phyloP scores from a whole-genome alignment of 2,329 filamentous ascomycete genomes.

The Monosporascus sp. region DNA sequence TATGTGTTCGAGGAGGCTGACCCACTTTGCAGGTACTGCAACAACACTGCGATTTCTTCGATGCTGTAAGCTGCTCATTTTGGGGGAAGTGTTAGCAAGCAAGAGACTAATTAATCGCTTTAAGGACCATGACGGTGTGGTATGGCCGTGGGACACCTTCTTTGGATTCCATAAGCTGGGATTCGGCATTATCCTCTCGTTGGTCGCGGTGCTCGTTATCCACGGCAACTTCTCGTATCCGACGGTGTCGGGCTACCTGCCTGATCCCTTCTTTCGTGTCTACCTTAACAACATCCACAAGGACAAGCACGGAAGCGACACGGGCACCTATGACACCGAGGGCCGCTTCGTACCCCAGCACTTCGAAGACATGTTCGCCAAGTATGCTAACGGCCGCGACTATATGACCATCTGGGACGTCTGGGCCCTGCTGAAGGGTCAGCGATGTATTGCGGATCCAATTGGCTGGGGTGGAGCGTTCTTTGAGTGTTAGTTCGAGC shows the following conservation, averaged over 20 bases:
- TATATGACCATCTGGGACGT: slow-evolving; percentile 32
- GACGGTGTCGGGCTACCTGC: slow-evolving; percentile 34
- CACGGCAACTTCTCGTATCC: slow-evolving; percentile 44
- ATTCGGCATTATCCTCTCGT: slow-evolving; percentile 36
- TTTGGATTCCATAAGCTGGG: slow-evolving; percentile 38
- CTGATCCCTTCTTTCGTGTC: slow-evolving; percentile 35
- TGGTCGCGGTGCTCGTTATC: slow-evolving; percentile 41
- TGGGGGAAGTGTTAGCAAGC: too few species aligned
- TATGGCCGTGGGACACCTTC: slow-evolving; percentile 48
- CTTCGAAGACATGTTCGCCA: slow-evolving; percentile 46
- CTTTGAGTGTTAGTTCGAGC: slow-evolving; percentile 25
- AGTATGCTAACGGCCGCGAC: slow-evolving; percentile 36
- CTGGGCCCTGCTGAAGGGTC: slow-evolving; percentile 30
- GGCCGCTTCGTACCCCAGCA: slow-evolving; percentile 42
- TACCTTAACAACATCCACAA: slow-evolving; percentile 20
- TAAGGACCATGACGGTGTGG: slow-evolving; percentile 42
- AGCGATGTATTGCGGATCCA: slow-evolving; percentile 36
- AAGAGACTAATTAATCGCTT: not conserved
- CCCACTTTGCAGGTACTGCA: slow-evolving; percentile 35
- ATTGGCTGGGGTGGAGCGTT: slow-evolving; percentile 27
- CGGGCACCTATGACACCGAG: slow-evolving; percentile 40
- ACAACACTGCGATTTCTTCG: slow-evolving; percentile 49
- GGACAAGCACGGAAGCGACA: slow-evolving; percentile 39
- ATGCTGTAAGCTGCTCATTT: slow-evolving; percentile 20
- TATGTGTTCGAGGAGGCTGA: not conserved